A percentile compares a stretch with the other conserved stretches of the same genome.
Conservation (phyloP, 441 rosid species). For the Pelargonium fulgidum region DNA sequence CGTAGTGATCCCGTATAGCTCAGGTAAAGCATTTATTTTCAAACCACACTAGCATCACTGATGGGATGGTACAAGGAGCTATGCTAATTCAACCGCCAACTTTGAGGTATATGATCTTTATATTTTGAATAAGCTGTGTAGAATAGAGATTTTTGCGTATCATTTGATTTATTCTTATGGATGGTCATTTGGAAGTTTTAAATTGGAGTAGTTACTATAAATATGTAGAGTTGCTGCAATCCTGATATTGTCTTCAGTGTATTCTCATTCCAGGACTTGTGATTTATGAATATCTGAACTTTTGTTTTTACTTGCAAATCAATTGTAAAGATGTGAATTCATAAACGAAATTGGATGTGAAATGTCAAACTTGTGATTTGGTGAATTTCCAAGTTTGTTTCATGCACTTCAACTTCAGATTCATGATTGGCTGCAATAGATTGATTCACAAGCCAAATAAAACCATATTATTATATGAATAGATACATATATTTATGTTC, state of each 20-base stretch:
- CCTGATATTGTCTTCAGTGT: too few species aligned
- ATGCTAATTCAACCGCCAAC: background rate
- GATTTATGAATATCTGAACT: background rate
- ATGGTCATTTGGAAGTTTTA: too few species aligned
- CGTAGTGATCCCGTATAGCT: conserved; percentile 11
- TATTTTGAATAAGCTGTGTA: background rate
- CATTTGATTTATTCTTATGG: background rate
- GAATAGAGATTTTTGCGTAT: background rate
- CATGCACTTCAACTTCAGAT: too few species aligned
- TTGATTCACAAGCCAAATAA: too few species aligned
- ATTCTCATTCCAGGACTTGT: too few species aligned
- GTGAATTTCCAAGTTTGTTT: too few species aligned
- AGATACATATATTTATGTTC: too few species aligned
- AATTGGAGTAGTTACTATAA: background rate
- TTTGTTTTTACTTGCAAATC: background rate
- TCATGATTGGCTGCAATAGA: too few species aligned
- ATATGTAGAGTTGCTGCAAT: background rate
- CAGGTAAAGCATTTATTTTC: background rate
- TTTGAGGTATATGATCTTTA: conserved; percentile 3
- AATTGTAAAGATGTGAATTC: background rate
- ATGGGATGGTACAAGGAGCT: background rate
- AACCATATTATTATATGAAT: too few species aligned
- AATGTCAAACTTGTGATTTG: background rate
- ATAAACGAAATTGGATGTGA: background rate
- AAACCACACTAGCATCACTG: too few species aligned